A percentile compares a stretch with the other conserved stretches of the same genome.
phyloP scores from a whole-genome alignment of 2,329 filamentous ascomycete genomes.

The Penicillium frequentans region DNA sequence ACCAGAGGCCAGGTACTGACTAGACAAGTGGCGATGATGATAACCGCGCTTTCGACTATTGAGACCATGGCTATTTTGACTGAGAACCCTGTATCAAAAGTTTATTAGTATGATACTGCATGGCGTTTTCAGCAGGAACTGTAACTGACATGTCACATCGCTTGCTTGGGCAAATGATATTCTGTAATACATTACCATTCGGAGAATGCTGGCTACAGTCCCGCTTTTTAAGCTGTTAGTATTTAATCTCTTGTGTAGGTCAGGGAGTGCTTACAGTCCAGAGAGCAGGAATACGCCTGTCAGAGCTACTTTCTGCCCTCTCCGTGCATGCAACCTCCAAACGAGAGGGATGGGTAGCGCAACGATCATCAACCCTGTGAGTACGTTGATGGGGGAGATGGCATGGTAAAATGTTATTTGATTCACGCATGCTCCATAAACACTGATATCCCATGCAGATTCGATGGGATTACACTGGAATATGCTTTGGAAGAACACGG shows the following conservation, averaged over 20 bases:
- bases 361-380: constrained; percentile 12
- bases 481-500: constrained; percentile 21
- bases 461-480: constrained; percentile 25
- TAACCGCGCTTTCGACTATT: constrained; percentile 19
- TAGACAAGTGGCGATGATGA: constrained; percentile 24
- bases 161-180: background rate
- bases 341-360: constrained; percentile 12
- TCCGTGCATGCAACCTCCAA: constrained; percentile 11
- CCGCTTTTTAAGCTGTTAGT: constrained; percentile 13
- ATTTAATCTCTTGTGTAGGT: background rate
- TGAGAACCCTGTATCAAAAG: constrained; percentile 14
- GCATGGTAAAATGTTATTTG: constrained; percentile 19
- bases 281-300: constrained; percentile 24
- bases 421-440: constrained; percentile 17
- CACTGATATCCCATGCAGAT: constrained; percentile 18
- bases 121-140: background rate
- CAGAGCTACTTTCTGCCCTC: constrained; percentile 19
- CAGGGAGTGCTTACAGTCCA: constrained; percentile 18
- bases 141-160: constrained; percentile 17
- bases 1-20: constrained; percentile 23
- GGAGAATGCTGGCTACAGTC: constrained; percentile 18
- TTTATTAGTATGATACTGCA: background rate
- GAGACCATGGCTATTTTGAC: constrained; percentile 20
- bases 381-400: constrained; percentile 15
- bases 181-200: constrained; percentile 15